phyloP scores from a whole-genome alignment of 208 protist species.

The Trypanosoma conorhini region DNA sequence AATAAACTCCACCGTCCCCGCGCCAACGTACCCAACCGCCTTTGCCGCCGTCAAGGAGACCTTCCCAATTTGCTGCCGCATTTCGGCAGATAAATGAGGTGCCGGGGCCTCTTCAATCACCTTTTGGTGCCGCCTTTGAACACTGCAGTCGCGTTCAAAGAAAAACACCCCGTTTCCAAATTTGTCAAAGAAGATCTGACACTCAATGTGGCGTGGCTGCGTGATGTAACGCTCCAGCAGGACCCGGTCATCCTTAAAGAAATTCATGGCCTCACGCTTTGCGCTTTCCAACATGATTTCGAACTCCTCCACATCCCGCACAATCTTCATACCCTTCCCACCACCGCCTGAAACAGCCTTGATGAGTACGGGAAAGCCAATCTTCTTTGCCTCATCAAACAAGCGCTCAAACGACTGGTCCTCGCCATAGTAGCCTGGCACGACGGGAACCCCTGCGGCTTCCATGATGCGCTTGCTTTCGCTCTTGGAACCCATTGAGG shows the following conservation, averaged over 20 bases:
- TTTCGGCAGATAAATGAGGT: slow-evolving; percentile 47
- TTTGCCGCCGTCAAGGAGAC: slow-evolving; percentile 75
- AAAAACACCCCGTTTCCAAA: slow-evolving; percentile 93
- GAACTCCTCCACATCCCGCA: slow-evolving; percentile 51
- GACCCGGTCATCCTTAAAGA: slow-evolving; percentile 94
- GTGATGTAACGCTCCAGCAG: slow-evolving; percentile 95
- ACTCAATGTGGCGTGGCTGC: slow-evolving; percentile 91
- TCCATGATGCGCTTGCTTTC: slow-evolving; percentile 92
- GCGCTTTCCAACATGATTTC: slow-evolving; percentile 53
- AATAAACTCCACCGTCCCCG: slow-evolving; percentile 99
- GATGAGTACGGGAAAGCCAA: slow-evolving; percentile 94
- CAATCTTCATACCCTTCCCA: slow-evolving; percentile 90
- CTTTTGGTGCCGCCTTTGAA: slow-evolving; percentile 97
- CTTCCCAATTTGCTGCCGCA: slow-evolving; percentile 77
- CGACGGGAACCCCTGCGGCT: slow-evolving; percentile 85
- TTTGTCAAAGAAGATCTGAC: slow-evolving; percentile 95
- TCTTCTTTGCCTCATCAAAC: slow-evolving; percentile 21
- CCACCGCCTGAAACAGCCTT: slow-evolving; percentile 94
- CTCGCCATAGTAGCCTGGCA: slow-evolving; percentile 83
- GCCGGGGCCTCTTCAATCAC: slow-evolving; percentile 93
- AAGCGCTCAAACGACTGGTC: slow-evolving; percentile 35
- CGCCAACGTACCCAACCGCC: slow-evolving; percentile 93
- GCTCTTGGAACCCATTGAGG: slow-evolving; percentile 94
- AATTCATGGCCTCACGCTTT: slow-evolving; percentile 85
- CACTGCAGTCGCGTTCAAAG: slow-evolving; percentile 96